These are phyloP conservation scores for Myriosclerotinia scirpicola DNA, from an alignment of 2,329 filamentous ascomycete genomes.

Conservation along the genomic window DNA sequence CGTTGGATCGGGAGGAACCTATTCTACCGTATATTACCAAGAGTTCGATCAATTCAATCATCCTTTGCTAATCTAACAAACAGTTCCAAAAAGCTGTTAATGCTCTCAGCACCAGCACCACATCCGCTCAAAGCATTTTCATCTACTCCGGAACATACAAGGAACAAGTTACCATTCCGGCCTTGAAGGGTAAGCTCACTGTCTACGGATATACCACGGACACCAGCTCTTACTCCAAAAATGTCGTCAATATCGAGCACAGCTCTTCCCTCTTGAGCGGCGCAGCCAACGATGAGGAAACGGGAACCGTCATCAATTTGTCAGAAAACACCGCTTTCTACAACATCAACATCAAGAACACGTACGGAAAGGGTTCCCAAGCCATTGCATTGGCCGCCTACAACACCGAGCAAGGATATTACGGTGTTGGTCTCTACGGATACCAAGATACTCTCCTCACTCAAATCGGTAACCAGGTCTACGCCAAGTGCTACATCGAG, in stretches of 20 bases:
- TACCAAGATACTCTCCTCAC: constrained; percentile 57
- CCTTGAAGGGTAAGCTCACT: constrained; percentile 49
- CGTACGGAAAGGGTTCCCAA: constrained; percentile 51
- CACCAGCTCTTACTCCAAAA: constrained; percentile 48
- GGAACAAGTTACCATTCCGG: constrained; percentile 56
- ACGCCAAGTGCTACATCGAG: constrained; percentile 56
- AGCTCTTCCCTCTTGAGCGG: constrained; percentile 45
- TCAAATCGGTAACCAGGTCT: constrained; percentile 54
- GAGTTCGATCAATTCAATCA: not conserved
- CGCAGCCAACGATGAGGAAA: constrained; percentile 46
- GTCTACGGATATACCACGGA: constrained; percentile 56
- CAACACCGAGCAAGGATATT: constrained; percentile 55
- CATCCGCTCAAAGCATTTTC: constrained; percentile 53
- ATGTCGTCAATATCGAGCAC: constrained; percentile 50
- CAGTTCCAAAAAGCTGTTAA: constrained; percentile 52
- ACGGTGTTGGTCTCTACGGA: constrained; percentile 54
- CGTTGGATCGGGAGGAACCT: constrained; percentile 46
- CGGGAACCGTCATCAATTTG: constrained; percentile 38
- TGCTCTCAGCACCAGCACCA: constrained; percentile 49
- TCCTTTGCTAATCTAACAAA: constrained; percentile 20
- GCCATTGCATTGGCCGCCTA: constrained; percentile 55
- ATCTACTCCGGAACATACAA: constrained; percentile 56
- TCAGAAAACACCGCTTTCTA: constrained; percentile 55
- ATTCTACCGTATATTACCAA: constrained; percentile 44
- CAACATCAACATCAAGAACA: constrained; percentile 59